Conservation (phyloP, 169 alveolate species). For the Toxoplasma gondii region DNA sequence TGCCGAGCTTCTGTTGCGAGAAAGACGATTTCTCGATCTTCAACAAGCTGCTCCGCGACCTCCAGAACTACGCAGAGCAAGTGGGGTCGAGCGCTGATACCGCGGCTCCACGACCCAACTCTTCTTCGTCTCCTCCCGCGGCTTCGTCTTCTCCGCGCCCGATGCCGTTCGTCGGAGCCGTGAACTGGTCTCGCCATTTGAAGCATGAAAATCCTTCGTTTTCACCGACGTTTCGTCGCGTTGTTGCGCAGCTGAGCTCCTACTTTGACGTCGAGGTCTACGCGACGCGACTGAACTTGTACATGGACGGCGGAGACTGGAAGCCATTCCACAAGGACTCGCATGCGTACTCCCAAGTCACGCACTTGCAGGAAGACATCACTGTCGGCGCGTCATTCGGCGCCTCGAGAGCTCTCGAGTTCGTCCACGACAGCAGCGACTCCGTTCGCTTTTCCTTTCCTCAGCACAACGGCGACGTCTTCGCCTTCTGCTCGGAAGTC, state of each 20-base stretch:
- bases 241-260: conserved; percentile 50
- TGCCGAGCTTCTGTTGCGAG: conserved; percentile 58
- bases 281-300: conserved; percentile 73
- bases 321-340: conserved; percentile 77
- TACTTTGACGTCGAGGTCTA: conserved; percentile 63
- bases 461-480: conserved; percentile 62
- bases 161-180: conserved; percentile 12
- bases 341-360: conserved; percentile 70
- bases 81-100: not conserved
- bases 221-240: conserved; percentile 58
- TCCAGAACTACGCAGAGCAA: conserved; percentile 21
- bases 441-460: conserved; percentile 49
- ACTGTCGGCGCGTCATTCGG: conserved; percentile 79
- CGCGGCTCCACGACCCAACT: not conserved
- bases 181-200: conserved; percentile 64
- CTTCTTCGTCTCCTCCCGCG: not conserved
- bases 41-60: conserved; percentile 41
- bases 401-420: conserved; percentile 70
- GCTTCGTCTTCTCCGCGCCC: not conserved
- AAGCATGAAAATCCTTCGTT: conserved; percentile 70
- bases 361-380: conserved; percentile 64
- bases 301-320: conserved; percentile 73
- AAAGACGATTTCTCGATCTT: conserved; percentile 51
- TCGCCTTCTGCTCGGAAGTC: conserved; percentile 58
- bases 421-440: conserved; percentile 39